Base-by-base conservation (phyloP, 495 filamentous ascomycete genomes). In the Podospora comata region DNA sequence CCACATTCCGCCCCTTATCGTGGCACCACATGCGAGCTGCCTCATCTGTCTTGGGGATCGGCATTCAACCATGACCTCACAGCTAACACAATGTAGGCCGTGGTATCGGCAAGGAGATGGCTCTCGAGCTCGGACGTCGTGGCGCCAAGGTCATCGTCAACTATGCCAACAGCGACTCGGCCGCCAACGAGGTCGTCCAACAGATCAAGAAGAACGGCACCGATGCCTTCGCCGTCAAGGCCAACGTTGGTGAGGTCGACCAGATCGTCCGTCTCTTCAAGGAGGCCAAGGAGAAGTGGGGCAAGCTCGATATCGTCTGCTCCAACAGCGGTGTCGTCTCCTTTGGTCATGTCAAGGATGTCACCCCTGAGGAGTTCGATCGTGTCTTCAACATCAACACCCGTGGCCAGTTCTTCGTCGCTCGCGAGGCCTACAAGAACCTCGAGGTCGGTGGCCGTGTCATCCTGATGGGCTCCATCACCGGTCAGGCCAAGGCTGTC, bases 381-480 rank as follows among this genome's bases (percentile, higher is more conserved):
- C 82, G 85, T 55, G 88, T 94, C 65, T 92, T 94, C 81, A 86
- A 86, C 77, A 78, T 94, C 67, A 96, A 96, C 80, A 86, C 86
- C 4, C 86, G 90, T 1, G 92, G 86, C 2, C 92, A 94, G 78
- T 94, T 93, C 85, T 93, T 94, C 81, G 88, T 92, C 60, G 89
- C 87, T 64, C 86, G 88, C 75, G 84, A 89, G 78, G 89, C 85
- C 6, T 88, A 87, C 76, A 85, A 85, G 78, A 81, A 90, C 76
- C 80, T 88, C 74, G 78, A 79, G 68, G 80, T 86, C 56, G 86
- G 86, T 57, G 88, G 87, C 63, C 83, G 87, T 71, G 83, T 90
- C 74, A 85, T 90, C 70, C 76, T 89, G 9, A 89, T 85, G 79
- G 85, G 85, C 23, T 87, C 84, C 76, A 89, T 89, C 79, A 88